Percentiles rank a stretch among this genome's conserved stretches.
phyloP scores from a whole-genome alignment of 1,284 basidiomycete species.

The Singerocomus rubriflavus region DNA sequence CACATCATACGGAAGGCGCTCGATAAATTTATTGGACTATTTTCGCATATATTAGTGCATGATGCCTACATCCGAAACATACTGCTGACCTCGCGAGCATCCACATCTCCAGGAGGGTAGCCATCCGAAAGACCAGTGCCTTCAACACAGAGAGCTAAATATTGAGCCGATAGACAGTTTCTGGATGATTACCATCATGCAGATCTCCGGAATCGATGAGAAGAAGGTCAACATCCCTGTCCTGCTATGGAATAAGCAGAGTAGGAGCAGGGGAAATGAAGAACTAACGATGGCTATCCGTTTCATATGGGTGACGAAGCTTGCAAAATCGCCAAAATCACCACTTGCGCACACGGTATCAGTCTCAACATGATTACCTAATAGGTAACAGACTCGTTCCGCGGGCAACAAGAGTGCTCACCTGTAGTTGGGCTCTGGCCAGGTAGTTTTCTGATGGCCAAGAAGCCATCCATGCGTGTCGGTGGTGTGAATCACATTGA shows the following conservation, averaged over 20 bases:
- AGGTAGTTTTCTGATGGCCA: too few species aligned
- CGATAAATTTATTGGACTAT: slow-evolving; percentile 69
- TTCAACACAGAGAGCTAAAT: slow-evolving; percentile 17
- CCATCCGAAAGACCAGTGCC: slow-evolving; percentile 75
- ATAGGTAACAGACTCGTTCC: background rate
- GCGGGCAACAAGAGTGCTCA: slow-evolving; percentile 20
- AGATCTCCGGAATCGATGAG: slow-evolving; percentile 75
- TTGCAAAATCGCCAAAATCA: slow-evolving; percentile 77
- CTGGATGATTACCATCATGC: slow-evolving; percentile 59
- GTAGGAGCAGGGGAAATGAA: background rate
- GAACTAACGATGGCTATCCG: slow-evolving; percentile 52
- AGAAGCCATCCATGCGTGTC: slow-evolving; percentile 20
- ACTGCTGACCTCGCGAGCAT: slow-evolving; percentile 60
- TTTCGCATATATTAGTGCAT: background rate
- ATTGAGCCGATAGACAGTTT: background rate
- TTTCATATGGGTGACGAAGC: slow-evolving; percentile 82
- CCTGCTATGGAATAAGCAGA: slow-evolving; percentile 31
- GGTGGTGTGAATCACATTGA: too few species aligned
- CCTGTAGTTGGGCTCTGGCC: slow-evolving; percentile 34
- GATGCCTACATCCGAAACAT: background rate
- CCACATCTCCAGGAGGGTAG: slow-evolving; percentile 62
- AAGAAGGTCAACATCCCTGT: slow-evolving; percentile 67
- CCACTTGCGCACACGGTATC: slow-evolving; percentile 43
- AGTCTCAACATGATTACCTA: background rate
- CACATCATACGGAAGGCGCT: slow-evolving; percentile 76